These are phyloP conservation scores for Radiomyces spectabilis DNA, from an alignment of 192 early-diverging fungal genomes.

Conservation along the genomic window DNA sequence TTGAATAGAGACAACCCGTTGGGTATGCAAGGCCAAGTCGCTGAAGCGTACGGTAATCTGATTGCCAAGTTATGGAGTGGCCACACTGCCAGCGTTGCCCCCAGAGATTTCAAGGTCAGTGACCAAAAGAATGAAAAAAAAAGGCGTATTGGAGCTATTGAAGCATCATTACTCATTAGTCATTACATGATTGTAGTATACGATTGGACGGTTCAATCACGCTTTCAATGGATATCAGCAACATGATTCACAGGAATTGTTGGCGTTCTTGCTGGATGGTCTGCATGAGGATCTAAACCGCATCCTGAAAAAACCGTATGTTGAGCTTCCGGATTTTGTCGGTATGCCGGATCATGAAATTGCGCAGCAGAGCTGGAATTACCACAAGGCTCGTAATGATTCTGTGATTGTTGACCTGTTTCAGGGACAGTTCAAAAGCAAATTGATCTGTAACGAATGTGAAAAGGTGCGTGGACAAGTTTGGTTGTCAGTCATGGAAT, in stretches of 20 bases:
- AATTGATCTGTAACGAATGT: conserved; percentile 45
- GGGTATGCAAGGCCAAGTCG: conserved; percentile 67
- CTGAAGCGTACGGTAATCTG: conserved; percentile 57
- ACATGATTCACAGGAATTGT: conserved; percentile 81
- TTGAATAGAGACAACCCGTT: conserved; percentile 67
- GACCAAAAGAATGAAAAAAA: background rate
- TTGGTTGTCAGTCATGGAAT: too few relatives aligned
- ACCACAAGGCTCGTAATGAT: conserved; percentile 70
- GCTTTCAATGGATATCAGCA: conserved; percentile 70
- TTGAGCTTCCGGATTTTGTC: conserved; percentile 69
- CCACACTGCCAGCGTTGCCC: conserved; percentile 45
- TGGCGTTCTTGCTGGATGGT: conserved; percentile 75
- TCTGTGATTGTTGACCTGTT: conserved; percentile 54
- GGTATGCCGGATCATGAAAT: conserved; percentile 59
- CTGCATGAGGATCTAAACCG: conserved; percentile 85
- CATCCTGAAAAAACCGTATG: conserved; percentile 70
- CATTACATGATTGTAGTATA: conserved; percentile 9
- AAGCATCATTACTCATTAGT: too few relatives aligned
- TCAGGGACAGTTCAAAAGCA: conserved; percentile 33
- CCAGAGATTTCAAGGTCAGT: conserved; percentile 69
- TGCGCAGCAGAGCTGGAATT: conserved; percentile 64
- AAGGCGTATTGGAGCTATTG: too few relatives aligned
- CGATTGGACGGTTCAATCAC: conserved; percentile 46
- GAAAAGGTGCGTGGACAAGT: conserved; percentile 66
- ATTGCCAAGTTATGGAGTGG: conserved; percentile 60